phyloP scores from a whole-genome alignment of 306 rosid species.

The Ceratonia siliqua region DNA sequence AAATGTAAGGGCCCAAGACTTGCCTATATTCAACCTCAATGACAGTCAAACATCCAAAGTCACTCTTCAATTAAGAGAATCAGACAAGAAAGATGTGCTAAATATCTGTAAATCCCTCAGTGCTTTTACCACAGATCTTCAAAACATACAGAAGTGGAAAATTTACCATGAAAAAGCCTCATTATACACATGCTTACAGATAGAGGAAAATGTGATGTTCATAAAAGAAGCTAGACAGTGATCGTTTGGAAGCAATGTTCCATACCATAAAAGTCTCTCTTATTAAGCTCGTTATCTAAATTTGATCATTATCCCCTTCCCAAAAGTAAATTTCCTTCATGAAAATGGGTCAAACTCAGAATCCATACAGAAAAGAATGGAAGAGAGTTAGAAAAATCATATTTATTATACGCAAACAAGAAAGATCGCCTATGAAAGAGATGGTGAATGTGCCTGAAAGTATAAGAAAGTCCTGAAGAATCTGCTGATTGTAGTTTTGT shows the following conservation, averaged over 20 bases:
- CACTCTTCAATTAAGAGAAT: too few species aligned
- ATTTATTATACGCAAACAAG: neutral
- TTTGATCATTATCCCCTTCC: neutral
- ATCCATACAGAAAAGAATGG: slow-evolving; percentile 8
- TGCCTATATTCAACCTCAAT: slow-evolving; percentile 14
- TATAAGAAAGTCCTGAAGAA: too few species aligned
- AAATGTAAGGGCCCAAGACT: neutral
- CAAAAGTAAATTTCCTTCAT: neutral
- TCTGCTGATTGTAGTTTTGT: too few species aligned
- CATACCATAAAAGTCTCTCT: neutral
- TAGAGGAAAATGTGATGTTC: neutral
- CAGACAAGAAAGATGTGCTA: neutral
- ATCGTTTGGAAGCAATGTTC: neutral
- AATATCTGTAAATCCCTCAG: neutral
- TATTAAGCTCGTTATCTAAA: slow-evolving; percentile 8
- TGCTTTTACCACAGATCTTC: neutral
- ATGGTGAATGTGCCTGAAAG: neutral
- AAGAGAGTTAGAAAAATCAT: neutral
- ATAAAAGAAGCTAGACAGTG: neutral
- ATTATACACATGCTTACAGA: neutral
- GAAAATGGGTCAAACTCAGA: slow-evolving; percentile 17
- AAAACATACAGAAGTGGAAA: neutral
- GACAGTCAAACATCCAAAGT: neutral
- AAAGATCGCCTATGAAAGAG: neutral
- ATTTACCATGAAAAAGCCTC: neutral